Percentiles rank a stretch among this genome's conserved stretches.
Conservation (phyloP, 2,329 filamentous ascomycete genomes). For the Ampelomyces quisqualis region DNA sequence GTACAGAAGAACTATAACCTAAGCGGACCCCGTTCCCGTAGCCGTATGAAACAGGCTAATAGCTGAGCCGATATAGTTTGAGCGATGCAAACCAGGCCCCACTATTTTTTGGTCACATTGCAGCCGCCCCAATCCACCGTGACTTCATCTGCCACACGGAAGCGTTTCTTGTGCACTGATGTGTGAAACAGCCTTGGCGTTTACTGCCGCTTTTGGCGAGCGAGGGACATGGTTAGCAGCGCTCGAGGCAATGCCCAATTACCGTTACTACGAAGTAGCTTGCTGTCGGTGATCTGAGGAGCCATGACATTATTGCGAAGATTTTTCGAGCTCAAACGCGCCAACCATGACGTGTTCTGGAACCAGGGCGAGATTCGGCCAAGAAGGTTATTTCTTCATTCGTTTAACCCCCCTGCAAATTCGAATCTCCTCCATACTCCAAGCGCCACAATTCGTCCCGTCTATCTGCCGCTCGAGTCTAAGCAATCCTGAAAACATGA, state of each 20-base stretch:
- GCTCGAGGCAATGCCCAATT: no score
- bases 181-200: conserved; percentile 4
- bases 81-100: conserved; percentile 9
- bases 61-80: conserved; percentile 9
- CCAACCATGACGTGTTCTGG: conserved; percentile 13
- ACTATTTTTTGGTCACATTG: conserved; percentile 5
- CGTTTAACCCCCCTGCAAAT: conserved; percentile 22
- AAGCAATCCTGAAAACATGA: conserved; percentile 23
- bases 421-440: conserved; percentile 24
- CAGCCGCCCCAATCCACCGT: conserved; percentile 3
- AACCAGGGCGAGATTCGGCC: conserved; percentile 7
- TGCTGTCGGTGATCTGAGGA: no score
- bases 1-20: no score
- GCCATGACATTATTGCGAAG: conserved; percentile 4
- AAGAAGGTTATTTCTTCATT: conserved; percentile 25
- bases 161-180: background rate
- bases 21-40: conserved; percentile 17
- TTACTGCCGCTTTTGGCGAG: conserved; percentile 1
- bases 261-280: no score
- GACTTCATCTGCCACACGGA: conserved; percentile 2
- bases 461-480: conserved; percentile 18
- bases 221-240: background rate
- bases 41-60: conserved; percentile 26
- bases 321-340: conserved; percentile 1
- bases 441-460: conserved; percentile 28